A percentile compares a stretch with the other conserved stretches of the same genome.
phyloP scores from a whole-genome alignment of 2,329 filamentous ascomycete genomes.

The Domatiomyces globalis region DNA sequence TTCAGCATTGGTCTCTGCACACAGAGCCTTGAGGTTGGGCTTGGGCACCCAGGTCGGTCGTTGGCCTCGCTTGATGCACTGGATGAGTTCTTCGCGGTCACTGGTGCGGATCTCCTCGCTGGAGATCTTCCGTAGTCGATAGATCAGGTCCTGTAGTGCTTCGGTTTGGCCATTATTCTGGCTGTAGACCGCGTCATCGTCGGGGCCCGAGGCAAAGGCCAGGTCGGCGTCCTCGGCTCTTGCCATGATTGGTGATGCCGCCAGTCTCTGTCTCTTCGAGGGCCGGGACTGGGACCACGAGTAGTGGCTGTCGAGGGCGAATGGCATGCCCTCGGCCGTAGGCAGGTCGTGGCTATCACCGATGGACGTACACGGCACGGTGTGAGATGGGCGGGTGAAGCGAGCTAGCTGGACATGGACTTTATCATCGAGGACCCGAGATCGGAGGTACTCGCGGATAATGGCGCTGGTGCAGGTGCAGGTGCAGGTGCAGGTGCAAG shows the following conservation, averaged over 20 bases:
- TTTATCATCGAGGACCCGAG: neutral
- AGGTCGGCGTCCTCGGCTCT: constrained; percentile 3
- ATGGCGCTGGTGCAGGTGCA: neutral
- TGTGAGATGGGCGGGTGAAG: neutral
- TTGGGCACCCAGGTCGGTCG: constrained; percentile 60
- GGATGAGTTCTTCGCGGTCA: constrained; percentile 66
- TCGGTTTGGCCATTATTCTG: neutral
- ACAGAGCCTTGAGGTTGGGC: constrained; percentile 38
- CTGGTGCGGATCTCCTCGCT: constrained; percentile 13
- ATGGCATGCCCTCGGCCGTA: constrained; percentile 13
- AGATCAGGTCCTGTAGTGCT: neutral
- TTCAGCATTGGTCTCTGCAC: constrained; percentile 12
- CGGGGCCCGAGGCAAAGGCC: neutral
- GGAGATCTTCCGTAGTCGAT: neutral
- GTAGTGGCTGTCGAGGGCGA: constrained; percentile 8
- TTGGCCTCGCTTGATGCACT: constrained; percentile 66
- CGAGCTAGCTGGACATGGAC: neutral
- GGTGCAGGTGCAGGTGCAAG: neutral
- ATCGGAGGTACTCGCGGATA: neutral
- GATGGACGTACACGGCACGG: neutral
- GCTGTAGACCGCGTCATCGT: neutral
- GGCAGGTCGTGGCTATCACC: neutral
- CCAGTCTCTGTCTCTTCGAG: constrained; percentile 15
- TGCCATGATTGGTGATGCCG: constrained; percentile 5
- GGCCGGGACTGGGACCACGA: constrained; percentile 1